Evolutionary conservation across 805 yeast species (phyloP).

Genomic region (Saccharomycopsis vini): DNA sequence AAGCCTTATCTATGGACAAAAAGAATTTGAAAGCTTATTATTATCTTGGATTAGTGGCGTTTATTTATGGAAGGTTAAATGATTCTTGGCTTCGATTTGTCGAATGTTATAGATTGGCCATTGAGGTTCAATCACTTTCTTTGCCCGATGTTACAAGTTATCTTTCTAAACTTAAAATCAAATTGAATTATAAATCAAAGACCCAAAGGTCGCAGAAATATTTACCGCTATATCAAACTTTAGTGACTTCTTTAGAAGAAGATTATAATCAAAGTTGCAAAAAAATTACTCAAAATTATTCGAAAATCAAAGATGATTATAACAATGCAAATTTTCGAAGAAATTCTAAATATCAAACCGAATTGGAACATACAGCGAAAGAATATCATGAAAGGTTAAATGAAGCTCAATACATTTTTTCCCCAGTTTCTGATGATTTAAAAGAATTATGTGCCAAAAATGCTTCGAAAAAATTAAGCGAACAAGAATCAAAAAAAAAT

Average conservation of each 20-base stretch:
- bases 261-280: not conserved
- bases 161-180: not conserved
- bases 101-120: not conserved
- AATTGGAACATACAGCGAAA: not conserved
- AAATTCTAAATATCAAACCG: not conserved
- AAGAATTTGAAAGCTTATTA: not conserved
- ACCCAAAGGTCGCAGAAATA: not conserved
- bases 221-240: not conserved
- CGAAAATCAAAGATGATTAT: not conserved
- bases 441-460: not conserved
- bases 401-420: not conserved
- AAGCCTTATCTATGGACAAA: not conserved
- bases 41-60: slow-evolving; percentile 1
- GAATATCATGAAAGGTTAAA: not conserved
- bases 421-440: not conserved
- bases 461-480: not conserved
- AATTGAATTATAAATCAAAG: not conserved
- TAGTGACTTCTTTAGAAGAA: not conserved
- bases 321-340: not conserved
- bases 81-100: not conserved
- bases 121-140: not conserved
- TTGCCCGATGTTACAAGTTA: not conserved
- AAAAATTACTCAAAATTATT: not conserved
- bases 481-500: not conserved
- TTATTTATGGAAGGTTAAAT: not conserved